These are phyloP conservation scores for Starmera quercuum DNA, from an alignment of 805 yeast genomes.

Conservation along the genomic window DNA sequence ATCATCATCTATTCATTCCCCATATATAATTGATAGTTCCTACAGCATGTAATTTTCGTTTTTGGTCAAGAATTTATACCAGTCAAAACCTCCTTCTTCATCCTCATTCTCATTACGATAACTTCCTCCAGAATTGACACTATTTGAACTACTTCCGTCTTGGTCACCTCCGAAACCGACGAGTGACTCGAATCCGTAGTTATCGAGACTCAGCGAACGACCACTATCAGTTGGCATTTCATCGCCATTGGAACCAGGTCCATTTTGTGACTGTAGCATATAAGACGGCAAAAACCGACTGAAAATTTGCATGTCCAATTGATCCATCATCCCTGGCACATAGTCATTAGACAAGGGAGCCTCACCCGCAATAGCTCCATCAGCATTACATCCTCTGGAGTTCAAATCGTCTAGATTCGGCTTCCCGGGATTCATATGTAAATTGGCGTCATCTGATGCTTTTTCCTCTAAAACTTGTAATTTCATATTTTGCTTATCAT, in stretches of 20 bases:
- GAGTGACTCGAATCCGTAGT: neutral
- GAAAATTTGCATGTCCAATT: slow-evolving; percentile 73
- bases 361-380: neutral
- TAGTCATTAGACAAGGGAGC: slow-evolving; percentile 20
- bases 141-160: neutral
- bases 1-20: no score
- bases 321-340: slow-evolving; percentile 73
- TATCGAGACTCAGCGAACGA: neutral
- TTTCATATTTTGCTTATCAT: slow-evolving; percentile 63
- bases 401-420: neutral
- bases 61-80: slow-evolving; percentile 20
- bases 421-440: slow-evolving; percentile 1
- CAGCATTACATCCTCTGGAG: neutral
- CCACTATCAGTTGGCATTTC: neutral
- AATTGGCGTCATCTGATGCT: no score
- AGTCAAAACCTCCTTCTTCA: slow-evolving; percentile 17
- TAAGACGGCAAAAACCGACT: slow-evolving; percentile 78
- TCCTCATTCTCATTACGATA: slow-evolving; percentile 5
- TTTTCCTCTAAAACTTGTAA: slow-evolving; percentile 16
- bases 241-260: neutral
- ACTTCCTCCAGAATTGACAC: neutral
- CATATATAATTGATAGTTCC: no score
- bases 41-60: no score
- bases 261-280: slow-evolving; percentile 54
- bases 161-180: neutral